Evolutionary conservation across 2,329 filamentous ascomycete species (phyloP).

Genomic region (Aspergillus ochraceoroseus): DNA sequence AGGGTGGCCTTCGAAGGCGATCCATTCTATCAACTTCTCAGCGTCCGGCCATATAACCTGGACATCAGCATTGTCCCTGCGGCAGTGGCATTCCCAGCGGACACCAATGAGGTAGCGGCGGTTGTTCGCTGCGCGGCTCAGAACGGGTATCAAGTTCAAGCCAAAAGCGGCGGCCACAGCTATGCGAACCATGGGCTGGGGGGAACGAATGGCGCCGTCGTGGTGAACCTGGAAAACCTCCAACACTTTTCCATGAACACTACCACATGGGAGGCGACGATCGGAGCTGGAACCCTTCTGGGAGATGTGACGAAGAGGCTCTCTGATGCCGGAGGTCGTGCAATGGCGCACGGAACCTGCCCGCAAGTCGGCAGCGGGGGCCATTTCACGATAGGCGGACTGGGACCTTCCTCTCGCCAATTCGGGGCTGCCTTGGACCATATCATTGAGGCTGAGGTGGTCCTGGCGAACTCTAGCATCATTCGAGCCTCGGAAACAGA

Average conservation of each 20-base stretch:
- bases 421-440: conserved; percentile 52
- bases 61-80: conserved; percentile 28
- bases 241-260: conserved; percentile 32
- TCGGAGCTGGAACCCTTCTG: conserved; percentile 33
- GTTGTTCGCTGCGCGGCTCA: conserved; percentile 47
- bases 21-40: too few species aligned
- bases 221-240: conserved; percentile 32
- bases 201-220: conserved; percentile 29
- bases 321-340: conserved; percentile 29
- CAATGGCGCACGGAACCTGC: conserved; percentile 39
- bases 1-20: too few species aligned
- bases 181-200: conserved; percentile 50
- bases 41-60: conserved; percentile 23
- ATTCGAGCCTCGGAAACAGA: conserved; percentile 28
- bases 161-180: conserved; percentile 52
- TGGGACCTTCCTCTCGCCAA: conserved; percentile 41
- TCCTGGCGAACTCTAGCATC: conserved; percentile 41
- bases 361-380: conserved; percentile 40
- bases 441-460: conserved; percentile 46
- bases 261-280: conserved; percentile 29
- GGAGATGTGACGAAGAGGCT: conserved; percentile 32
- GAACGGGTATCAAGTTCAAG: conserved; percentile 46
- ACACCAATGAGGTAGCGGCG: conserved; percentile 41
- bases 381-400: conserved; percentile 40
- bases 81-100: conserved; percentile 34